Evolutionary conservation across 805 yeast genomes (phyloP), one percentile per base, ranked within the genome.

Genomic region (Candida chilensis): DNA sequence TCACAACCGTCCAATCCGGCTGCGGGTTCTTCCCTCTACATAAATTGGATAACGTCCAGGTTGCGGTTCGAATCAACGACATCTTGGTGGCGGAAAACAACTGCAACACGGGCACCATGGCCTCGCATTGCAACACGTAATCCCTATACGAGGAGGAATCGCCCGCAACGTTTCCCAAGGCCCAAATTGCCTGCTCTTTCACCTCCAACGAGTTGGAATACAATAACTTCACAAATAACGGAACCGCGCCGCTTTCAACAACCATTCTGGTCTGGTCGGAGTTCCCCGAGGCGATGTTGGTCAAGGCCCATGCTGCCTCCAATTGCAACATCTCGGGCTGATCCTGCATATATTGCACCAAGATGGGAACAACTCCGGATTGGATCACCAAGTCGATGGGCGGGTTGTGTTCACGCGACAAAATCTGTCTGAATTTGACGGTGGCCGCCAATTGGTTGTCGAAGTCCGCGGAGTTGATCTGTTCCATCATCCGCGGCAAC

Each of bases 281-380:
- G 30, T 80, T 66, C 39, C 98, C 98, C 4, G 96, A 85, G 15
- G 97, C 97, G 54, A 92, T 90, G 54, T 92, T 92, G 30, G 98
- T 92, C 44, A 92, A 71, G n/a, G 97, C 97, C 98, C 98, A 92
- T 6, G 98, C 96, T 9, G 97, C 95, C 64, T 92, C 98, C 46
- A 92, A 74, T 60, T 90, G 97, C 45, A 92, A 69, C 68, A 83
- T 75, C 47, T 84, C 87, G 3, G 88, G 84, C 42, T 84, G 87
- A 32, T 73, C 66, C 36, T 66, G 63, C 87, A 92, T 81, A 45
- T 88, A 86, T 44, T 73, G 78, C 32, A 92, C 96, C 53, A 92
- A 72, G 32, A 78, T 78, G 35, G 96, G 94, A 32, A 92, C 92
- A 20, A 90, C 96, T 27, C 97, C 97, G 32, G 88, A 71, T 52